phyloP scores from a whole-genome alignment of 176 grass and related monocot genomes.

The Carex kokanica region DNA sequence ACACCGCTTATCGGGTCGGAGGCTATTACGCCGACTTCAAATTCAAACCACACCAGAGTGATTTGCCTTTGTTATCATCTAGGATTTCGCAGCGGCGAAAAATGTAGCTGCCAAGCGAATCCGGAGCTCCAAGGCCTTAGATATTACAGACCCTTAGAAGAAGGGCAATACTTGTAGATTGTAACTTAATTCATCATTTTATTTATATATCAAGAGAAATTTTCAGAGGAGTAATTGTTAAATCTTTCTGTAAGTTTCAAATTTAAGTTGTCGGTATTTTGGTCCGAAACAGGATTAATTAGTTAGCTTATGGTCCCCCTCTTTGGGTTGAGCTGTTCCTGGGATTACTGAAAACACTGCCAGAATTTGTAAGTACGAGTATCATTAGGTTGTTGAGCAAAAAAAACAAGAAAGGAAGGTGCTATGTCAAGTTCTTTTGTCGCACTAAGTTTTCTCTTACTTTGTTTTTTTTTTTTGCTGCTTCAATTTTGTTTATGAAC shows the following conservation, averaged over 20 bases:
- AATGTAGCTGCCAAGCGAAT: conserved; percentile 51
- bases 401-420: conserved; percentile 6
- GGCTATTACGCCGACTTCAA: conserved; percentile 42
- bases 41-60: not conserved
- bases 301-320: conserved; percentile 20
- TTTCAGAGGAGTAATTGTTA: conserved; percentile 30
- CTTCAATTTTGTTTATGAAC: no score
- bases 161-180: conserved; percentile 62
- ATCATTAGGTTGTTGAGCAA: conserved; percentile 12
- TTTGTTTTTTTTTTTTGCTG: not conserved
- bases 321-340: conserved; percentile 14
- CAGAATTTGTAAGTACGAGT: conserved; percentile 2
- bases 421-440: conserved; percentile 5
- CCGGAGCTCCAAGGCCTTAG: conserved; percentile 29
- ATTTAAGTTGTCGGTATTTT: conserved; percentile 6
- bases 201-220: conserved; percentile 19
- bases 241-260: conserved; percentile 1
- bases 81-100: conserved; percentile 46
- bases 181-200: not conserved
- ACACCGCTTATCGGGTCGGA: not conserved
- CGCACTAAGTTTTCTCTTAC: not conserved
- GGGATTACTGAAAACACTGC: not conserved
- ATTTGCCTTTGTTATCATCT: conserved; percentile 80
- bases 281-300: not conserved
- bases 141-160: conserved; percentile 59